Percentiles rank a stretch among this genome's conserved stretches.
Evolutionary conservation across 1,284 basidiomycete species (phyloP).

Genomic region (Pholiota adiposa): DNA sequence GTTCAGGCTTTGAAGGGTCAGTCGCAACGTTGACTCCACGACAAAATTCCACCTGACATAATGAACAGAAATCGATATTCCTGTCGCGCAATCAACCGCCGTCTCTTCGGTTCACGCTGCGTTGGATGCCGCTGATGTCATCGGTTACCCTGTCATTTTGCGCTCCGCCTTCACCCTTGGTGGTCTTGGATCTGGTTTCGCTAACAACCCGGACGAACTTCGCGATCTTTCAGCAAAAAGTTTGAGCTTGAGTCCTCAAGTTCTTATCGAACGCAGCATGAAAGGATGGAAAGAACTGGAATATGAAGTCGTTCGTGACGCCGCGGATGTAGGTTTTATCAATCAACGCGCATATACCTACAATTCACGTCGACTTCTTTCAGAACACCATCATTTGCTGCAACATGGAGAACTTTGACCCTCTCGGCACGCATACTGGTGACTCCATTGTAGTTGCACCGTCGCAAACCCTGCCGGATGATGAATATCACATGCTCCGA

Average conservation of each 20-base stretch:
- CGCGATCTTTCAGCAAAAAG: slow-evolving; percentile 93
- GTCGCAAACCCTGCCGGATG: slow-evolving; percentile 96
- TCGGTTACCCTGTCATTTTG: slow-evolving; percentile 98
- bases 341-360: not conserved
- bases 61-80: slow-evolving; percentile 91
- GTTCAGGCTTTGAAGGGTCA: slow-evolving; percentile 94
- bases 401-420: slow-evolving; percentile 99
- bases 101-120: slow-evolving; percentile 96
- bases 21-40: slow-evolving; percentile 18
- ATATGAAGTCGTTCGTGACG: slow-evolving; percentile 99
- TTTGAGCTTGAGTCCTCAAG: slow-evolving; percentile 92
- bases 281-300: slow-evolving; percentile 99
- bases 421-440: slow-evolving; percentile 98
- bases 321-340: slow-evolving; percentile 75
- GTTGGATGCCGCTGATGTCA: slow-evolving; percentile 87
- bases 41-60: slow-evolving; percentile 7
- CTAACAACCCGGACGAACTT: slow-evolving; percentile 93
- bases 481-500: slow-evolving; percentile 99
- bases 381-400: slow-evolving; percentile 95
- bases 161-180: slow-evolving; percentile 98
- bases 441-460: slow-evolving; percentile 99
- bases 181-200: slow-evolving; percentile 98
- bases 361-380: slow-evolving; percentile 2
- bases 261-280: slow-evolving; percentile 97
- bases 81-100: slow-evolving; percentile 95